Conservation (phyloP, 1,284 basidiomycete genomes). For the Bondarzewia mesenterica region DNA sequence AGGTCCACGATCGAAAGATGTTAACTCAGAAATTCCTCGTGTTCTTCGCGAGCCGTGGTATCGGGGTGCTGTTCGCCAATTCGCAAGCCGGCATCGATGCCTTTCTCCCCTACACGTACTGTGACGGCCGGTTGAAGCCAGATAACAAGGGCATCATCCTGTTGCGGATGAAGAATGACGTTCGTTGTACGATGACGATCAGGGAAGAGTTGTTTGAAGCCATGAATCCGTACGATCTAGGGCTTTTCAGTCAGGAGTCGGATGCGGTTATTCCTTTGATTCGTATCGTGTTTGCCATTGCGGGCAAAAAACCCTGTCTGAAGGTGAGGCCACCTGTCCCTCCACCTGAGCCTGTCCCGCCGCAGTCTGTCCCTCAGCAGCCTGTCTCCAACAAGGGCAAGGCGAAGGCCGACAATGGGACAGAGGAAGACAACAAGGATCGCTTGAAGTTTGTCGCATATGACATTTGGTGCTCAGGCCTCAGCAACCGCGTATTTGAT, state of each 20-base stretch:
- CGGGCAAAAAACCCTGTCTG: not conserved
- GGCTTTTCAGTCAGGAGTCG: not conserved
- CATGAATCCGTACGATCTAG: not conserved
- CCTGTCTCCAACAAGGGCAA: no score
- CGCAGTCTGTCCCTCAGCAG: no score
- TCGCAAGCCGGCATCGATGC: constrained; percentile 16
- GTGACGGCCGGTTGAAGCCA: constrained; percentile 1
- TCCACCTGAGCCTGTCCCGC: no score
- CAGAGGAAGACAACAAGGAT: no score
- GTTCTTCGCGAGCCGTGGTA: constrained; percentile 18
- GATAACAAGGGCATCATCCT: constrained; percentile 12
- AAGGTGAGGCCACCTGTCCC: no score
- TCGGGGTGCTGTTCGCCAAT: constrained; percentile 18
- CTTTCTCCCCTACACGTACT: constrained; percentile 17
- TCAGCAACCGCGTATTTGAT: no score
- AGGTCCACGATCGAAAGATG: constrained; percentile 13
- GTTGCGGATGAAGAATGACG: not conserved
- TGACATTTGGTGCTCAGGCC: no score
- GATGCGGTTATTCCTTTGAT: not conserved
- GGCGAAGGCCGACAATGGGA: no score
- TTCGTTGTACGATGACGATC: not conserved
- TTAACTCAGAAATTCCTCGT: constrained; percentile 15
- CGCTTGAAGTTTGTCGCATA: no score
- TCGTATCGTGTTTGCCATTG: not conserved
- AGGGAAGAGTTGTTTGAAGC: not conserved